Evolutionary conservation across 2,329 filamentous ascomycete species (phyloP).

Genomic region (Huntiella decipiens): DNA sequence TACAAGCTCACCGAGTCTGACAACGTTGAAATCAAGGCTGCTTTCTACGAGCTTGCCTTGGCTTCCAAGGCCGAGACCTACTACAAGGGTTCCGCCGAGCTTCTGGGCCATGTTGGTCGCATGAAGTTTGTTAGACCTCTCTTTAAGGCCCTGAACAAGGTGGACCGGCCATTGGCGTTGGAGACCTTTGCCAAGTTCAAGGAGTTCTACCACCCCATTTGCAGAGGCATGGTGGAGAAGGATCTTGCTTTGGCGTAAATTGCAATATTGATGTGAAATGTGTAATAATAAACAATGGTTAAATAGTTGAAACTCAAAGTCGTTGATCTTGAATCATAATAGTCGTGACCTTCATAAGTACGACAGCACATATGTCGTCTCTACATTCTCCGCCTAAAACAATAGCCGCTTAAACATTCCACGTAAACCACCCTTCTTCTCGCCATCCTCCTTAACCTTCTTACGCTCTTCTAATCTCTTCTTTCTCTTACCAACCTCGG

Average conservation of each 20-base stretch:
- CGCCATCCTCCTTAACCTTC: constrained; percentile 10
- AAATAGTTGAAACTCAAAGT: background rate
- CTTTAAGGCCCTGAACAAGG: constrained; percentile 55
- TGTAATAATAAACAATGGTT: background rate
- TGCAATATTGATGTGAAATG: background rate
- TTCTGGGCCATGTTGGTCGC: constrained; percentile 66
- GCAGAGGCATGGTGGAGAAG: constrained; percentile 69
- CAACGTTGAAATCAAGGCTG: constrained; percentile 70
- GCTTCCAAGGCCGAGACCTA: constrained; percentile 49
- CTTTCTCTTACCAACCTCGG: constrained; percentile 11
- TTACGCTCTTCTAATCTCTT: constrained; percentile 10
- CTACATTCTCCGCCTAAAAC: background rate
- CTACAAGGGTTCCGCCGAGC: constrained; percentile 50
- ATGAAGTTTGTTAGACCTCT: constrained; percentile 96
- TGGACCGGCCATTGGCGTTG: constrained; percentile 56
- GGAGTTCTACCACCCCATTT: constrained; percentile 93
- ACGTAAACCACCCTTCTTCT: constrained; percentile 11
- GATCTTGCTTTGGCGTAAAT: constrained; percentile 30
- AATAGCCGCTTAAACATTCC: constrained; percentile 11
- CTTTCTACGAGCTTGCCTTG: constrained; percentile 66
- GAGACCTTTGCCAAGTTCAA: constrained; percentile 72
- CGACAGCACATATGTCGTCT: background rate
- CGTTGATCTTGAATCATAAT: background rate
- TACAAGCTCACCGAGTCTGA: constrained; percentile 58
- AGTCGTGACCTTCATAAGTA: too few relatives aligned